phyloP scores from a whole-genome alignment of 2,329 filamentous ascomycete genomes.

The Beauveria bassiana region DNA sequence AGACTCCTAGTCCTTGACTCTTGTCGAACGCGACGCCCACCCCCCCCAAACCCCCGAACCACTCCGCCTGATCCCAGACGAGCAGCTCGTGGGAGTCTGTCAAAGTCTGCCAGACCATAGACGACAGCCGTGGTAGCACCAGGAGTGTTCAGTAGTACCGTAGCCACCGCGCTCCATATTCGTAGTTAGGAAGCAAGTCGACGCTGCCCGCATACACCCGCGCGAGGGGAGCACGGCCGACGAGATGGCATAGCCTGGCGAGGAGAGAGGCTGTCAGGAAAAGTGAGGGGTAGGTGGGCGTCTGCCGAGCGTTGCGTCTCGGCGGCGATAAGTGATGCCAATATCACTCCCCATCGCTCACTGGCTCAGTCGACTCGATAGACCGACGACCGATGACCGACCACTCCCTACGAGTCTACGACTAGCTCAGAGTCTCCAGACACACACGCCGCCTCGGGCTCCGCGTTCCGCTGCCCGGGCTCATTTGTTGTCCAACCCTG shows the following conservation, averaged over 20 bases:
- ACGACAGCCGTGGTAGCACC: neutral
- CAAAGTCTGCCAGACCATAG: too few species aligned
- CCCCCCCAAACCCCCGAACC: neutral
- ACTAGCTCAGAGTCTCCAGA: neutral
- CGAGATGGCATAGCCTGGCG: neutral
- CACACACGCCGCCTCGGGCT: neutral
- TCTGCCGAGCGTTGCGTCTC: neutral
- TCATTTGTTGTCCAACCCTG: neutral
- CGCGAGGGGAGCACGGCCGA: neutral
- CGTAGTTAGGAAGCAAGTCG: neutral
- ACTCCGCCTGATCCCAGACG: neutral
- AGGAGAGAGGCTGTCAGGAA: neutral
- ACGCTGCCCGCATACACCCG: neutral
- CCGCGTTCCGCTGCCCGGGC: neutral
- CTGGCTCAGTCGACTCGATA: neutral
- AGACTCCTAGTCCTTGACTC: neutral
- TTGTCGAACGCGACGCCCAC: neutral
- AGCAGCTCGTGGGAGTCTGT: neutral
- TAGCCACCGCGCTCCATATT: neutral
- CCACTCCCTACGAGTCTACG: too few species aligned
- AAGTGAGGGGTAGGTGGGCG: neutral
- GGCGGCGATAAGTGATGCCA: neutral
- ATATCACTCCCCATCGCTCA: neutral
- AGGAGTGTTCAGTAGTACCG: neutral
- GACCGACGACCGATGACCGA: neutral